phyloP scores from a whole-genome alignment of 2,329 filamentous ascomycete genomes.

The Penicillium griseofulvum region DNA sequence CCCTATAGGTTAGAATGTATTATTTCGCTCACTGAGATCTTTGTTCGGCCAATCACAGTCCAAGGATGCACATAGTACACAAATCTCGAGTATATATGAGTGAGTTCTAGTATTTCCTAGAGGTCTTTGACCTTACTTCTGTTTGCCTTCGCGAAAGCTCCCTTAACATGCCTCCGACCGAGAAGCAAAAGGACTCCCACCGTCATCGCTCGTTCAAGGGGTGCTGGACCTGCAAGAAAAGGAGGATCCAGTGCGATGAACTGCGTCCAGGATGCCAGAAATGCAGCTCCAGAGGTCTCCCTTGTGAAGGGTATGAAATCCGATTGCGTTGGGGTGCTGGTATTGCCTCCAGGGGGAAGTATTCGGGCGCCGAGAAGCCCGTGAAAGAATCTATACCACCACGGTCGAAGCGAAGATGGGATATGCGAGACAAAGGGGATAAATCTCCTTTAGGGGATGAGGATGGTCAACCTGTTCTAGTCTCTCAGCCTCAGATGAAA shows the following conservation, averaged over 20 bases:
- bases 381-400: conserved; percentile 22
- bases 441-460: conserved; percentile 1
- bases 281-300: conserved; percentile 14
- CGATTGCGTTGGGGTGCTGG: conserved; percentile 25
- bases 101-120: not conserved
- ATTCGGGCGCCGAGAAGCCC: conserved; percentile 21
- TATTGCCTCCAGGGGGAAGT: conserved; percentile 23
- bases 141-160: not conserved
- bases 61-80: not conserved
- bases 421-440: conserved; percentile 15
- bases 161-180: conserved; percentile 8
- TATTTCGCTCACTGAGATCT: conserved; percentile 19
- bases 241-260: conserved; percentile 24
- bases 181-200: conserved; percentile 12
- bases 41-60: conserved; percentile 22
- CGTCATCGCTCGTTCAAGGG: conserved; percentile 25
- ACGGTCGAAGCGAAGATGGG: conserved; percentile 21
- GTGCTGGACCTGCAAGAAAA: conserved; percentile 26
- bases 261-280: conserved; percentile 17
- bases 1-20: conserved; percentile 18
- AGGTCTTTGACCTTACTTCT: not conserved
- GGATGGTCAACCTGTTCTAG: conserved; percentile 11
- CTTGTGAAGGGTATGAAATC: conserved; percentile 24
- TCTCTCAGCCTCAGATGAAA: conserved; percentile 2
- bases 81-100: conserved; percentile 17